Base-by-base conservation (phyloP, 1,284 basidiomycete species). In the Ceratobasidium sp. region DNA sequence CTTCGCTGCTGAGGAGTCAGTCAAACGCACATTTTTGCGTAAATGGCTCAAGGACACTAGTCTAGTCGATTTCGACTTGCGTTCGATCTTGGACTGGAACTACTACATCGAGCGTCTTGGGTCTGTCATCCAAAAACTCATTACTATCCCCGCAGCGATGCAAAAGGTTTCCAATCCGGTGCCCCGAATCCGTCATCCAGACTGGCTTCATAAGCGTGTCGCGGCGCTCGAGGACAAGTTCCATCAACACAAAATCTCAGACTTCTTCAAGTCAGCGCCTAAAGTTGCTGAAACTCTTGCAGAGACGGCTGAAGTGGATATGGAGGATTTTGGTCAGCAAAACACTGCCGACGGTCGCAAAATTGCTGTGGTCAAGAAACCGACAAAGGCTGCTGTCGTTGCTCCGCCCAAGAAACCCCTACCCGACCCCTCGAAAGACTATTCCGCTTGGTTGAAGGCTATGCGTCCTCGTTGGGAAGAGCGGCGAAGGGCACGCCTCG, bases 71-170 rank as follows among this genome's bases (percentile, higher is more conserved):
- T 99, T 99, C 82, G 97, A 99, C 78, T 87, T 99, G 70, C 92
- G 98, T 17, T 93, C 93, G 12, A 98, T 99, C 81, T 89, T 99
- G 80, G 98, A 99, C 84, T 99, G 98, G 98, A 90, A 92, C 40
- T 99, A 99, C 85, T 99, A 99, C 86, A 98, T 98, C 82, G 98
- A 99, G 83, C 94, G 98, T 33, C 87, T 99, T 48, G 98, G 98
- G 10, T 97, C 96, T 0, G 98, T 99, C 81, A 97, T 99, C 79
- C 98, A 99, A 86, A 99, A 99, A 84, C 89, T 99, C 75, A 99
- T 99, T 85, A 99, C 98, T 2, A 99, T 99, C 82, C 98, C 98
- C 9, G 98, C 98, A 4, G 98, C 98, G 0, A 94, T 99, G 91
- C 98, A 99, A 84, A 97, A 97, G 83, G 95, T 99, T 52, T 85